Evolutionary conservation across 257 asterid species (phyloP).

Genomic region (Forsythia suspensa): DNA sequence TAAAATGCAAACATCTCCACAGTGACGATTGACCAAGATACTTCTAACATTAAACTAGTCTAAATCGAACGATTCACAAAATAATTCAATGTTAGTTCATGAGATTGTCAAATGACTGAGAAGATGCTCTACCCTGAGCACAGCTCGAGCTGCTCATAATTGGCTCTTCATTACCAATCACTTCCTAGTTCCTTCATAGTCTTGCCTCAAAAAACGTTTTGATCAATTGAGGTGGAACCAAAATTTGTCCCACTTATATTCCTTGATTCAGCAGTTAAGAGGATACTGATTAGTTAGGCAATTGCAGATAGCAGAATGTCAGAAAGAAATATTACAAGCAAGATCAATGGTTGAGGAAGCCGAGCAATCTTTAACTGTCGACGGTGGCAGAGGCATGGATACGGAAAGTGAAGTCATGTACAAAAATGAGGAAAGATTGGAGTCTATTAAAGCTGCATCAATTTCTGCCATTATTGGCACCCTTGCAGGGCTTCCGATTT

Average conservation of each 20-base stretch:
- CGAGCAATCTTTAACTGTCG: slow-evolving; percentile 46
- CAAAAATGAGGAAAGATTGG: slow-evolving; percentile 65
- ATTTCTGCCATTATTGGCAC: slow-evolving; percentile 73
- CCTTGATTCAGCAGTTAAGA: background rate
- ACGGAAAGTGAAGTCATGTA: slow-evolving; percentile 24
- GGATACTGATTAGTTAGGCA: slow-evolving; percentile 17
- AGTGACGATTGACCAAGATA: too few relatives aligned
- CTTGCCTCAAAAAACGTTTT: background rate
- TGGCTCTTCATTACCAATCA: background rate
- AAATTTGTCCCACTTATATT: background rate
- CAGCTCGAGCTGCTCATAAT: background rate
- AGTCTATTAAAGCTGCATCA: slow-evolving; percentile 79
- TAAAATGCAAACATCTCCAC: too few relatives aligned
- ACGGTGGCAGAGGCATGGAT: slow-evolving; percentile 8
- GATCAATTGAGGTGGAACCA: background rate
- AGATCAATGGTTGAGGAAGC: slow-evolving; percentile 84
- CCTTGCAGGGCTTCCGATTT: slow-evolving; percentile 69
- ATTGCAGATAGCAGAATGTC: slow-evolving; percentile 88
- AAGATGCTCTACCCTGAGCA: background rate
- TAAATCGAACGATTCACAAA: background rate
- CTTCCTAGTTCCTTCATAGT: background rate
- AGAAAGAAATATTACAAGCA: slow-evolving; percentile 82
- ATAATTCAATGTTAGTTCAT: background rate
- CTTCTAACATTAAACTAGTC: too few relatives aligned
- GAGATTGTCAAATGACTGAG: background rate